These are phyloP conservation scores for Polygonum maritimum DNA, from an alignment of 148 eudicot genomes.

Conservation along the genomic window DNA sequence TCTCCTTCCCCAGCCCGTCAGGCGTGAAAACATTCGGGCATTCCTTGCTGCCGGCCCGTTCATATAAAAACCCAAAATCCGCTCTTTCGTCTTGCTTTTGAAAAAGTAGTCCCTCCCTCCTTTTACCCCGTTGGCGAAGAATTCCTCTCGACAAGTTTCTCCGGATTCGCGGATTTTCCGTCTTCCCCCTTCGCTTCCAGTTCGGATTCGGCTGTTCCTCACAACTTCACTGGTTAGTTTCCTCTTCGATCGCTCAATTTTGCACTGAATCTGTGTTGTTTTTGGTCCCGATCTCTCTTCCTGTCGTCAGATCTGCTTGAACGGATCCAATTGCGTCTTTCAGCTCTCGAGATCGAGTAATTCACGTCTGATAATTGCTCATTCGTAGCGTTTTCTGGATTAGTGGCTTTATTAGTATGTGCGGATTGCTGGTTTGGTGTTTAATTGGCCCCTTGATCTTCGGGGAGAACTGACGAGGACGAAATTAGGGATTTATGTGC, in stretches of 20 bases:
- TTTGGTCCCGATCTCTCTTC: neutral
- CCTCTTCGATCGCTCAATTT: neutral
- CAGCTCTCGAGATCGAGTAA: neutral
- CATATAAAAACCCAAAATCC: neutral
- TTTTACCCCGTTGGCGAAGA: neutral
- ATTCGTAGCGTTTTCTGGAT: neutral
- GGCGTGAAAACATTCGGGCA: conserved; percentile 2
- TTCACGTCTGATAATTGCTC: neutral
- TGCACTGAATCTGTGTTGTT: neutral
- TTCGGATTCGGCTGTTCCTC: neutral
- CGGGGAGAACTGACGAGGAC: neutral
- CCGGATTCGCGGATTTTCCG: neutral
- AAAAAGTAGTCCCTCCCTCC: conserved; percentile 7
- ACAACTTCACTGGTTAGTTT: conserved; percentile 1
- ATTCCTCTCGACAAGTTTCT: neutral
- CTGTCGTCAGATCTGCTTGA: conserved; percentile 4
- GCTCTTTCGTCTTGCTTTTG: neutral
- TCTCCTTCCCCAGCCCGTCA: neutral
- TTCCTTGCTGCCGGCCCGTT: conserved; percentile 5
- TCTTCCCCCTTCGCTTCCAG: neutral
- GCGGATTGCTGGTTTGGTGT: neutral
- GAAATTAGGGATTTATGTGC: neutral
- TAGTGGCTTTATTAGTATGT: neutral
- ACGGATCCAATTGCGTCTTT: neutral
- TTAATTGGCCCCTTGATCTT: neutral